A percentile compares a stretch with the other conserved stretches of the same genome.
Evolutionary conservation across 306 rosid genomes (phyloP).

Genomic region (Acacia melanoxylon): DNA sequence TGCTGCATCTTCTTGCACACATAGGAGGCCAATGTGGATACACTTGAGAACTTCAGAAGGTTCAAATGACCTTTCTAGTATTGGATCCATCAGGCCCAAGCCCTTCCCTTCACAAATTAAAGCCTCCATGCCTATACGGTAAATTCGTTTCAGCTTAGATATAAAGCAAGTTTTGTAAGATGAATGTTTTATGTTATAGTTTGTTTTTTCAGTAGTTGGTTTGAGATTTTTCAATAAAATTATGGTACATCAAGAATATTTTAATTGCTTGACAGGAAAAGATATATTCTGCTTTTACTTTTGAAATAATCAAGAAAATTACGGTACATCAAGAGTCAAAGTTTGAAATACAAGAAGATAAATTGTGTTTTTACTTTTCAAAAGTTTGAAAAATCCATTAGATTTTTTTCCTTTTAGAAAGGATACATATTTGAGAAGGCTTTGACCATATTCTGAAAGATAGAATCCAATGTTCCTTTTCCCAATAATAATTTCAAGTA

Average conservation of each 20-base stretch:
- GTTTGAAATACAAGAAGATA: background rate
- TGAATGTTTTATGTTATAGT: background rate
- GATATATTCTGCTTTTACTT: background rate
- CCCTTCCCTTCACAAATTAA: background rate
- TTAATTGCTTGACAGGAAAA: background rate
- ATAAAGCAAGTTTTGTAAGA: background rate
- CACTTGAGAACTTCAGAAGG: conserved; percentile 1
- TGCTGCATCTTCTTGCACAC: conserved; percentile 19
- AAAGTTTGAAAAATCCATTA: background rate
- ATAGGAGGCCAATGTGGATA: conserved; percentile 3
- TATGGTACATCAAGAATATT: background rate
- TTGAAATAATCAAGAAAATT: no score
- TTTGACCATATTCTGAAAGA: conserved; percentile 33
- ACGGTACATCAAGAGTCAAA: no score
- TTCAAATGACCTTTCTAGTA: background rate
- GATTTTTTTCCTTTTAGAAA: background rate
- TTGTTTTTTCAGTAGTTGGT: background rate
- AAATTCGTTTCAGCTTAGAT: background rate
- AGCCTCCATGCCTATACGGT: conserved; percentile 7
- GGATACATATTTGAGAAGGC: conserved; percentile 45
- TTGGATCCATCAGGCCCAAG: background rate
- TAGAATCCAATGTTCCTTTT: conserved; percentile 39
- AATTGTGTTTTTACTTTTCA: background rate
- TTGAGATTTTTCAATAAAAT: background rate
- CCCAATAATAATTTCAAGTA: conserved; percentile 50